These are phyloP conservation scores for Entomortierella parvispora DNA, from an alignment of 192 early-diverging fungal species.

Conservation along the genomic window DNA sequence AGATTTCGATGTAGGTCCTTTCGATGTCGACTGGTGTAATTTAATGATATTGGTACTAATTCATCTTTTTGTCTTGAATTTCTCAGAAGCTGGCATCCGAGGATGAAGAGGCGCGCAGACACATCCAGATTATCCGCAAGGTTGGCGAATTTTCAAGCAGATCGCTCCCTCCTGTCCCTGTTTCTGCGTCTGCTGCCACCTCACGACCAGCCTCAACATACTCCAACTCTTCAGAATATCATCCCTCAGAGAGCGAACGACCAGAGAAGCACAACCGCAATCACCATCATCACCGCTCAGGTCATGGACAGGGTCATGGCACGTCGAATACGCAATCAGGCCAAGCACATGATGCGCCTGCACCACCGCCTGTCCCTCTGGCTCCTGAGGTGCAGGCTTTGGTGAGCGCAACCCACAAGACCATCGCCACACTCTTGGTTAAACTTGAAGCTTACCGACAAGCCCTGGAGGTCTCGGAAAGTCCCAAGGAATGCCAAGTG, in stretches of 20 bases:
- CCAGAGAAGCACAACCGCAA: constrained; percentile 10
- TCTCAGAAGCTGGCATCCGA: constrained; percentile 29
- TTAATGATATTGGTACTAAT: no score
- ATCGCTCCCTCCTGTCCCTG: constrained; percentile 39
- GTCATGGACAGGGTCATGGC: neutral
- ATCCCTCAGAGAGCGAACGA: constrained; percentile 19
- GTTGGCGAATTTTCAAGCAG: constrained; percentile 36
- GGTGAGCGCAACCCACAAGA: constrained; percentile 39
- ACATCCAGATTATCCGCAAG: constrained; percentile 44
- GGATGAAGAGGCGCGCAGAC: constrained; percentile 36
- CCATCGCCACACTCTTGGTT: constrained; percentile 38
- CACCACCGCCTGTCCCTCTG: constrained; percentile 33
- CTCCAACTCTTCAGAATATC: constrained; percentile 36
- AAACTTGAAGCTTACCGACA: constrained; percentile 40
- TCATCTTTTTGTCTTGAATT: neutral
- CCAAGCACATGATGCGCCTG: neutral
- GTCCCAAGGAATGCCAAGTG: constrained; percentile 41
- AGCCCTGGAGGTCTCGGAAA: constrained; percentile 40
- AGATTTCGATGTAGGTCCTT: constrained; percentile 43
- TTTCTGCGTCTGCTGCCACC: neutral
- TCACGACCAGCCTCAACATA: constrained; percentile 40
- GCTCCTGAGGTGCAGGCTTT: constrained; percentile 42
- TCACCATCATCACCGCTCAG: neutral
- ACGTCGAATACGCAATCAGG: neutral
- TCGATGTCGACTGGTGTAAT: no score